Conservation (phyloP, 2,329 filamentous ascomycete genomes). For the Dactylella cylindrospora region DNA sequence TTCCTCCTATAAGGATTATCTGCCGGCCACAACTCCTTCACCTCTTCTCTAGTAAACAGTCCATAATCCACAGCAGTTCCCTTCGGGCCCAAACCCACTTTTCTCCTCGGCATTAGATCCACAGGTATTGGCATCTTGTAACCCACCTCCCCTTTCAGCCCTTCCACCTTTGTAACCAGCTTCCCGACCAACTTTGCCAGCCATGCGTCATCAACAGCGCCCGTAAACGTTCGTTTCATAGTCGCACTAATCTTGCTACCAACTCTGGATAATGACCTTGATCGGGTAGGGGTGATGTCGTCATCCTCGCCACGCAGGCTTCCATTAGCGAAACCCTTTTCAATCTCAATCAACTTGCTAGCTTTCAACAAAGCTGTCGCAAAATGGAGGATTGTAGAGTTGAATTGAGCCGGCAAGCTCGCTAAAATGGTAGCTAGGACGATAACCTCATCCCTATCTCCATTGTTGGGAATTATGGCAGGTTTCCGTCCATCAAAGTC, state of each 20-base stretch:
- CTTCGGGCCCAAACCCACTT: slow-evolving; percentile 32
- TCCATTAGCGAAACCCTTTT: slow-evolving; percentile 53
- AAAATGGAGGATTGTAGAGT: slow-evolving; percentile 60
- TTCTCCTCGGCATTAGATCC: slow-evolving; percentile 50
- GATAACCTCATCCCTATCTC: slow-evolving; percentile 56
- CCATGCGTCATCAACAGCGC: slow-evolving; percentile 59
- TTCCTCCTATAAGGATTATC: slow-evolving; percentile 31
- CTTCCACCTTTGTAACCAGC: slow-evolving; percentile 57
- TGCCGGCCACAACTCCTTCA: slow-evolving; percentile 25
- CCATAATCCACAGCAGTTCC: slow-evolving; percentile 36
- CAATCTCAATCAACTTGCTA: slow-evolving; percentile 60
- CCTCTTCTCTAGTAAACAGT: slow-evolving; percentile 12
- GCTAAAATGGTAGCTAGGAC: slow-evolving; percentile 54
- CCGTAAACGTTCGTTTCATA: slow-evolving; percentile 56
- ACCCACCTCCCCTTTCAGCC: slow-evolving; percentile 57
- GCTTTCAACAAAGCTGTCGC: slow-evolving; percentile 61
- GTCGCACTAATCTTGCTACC: slow-evolving; percentile 54
- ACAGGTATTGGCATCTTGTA: slow-evolving; percentile 58
- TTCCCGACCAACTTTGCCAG: slow-evolving; percentile 60
- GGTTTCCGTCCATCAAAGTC: slow-evolving; percentile 33
- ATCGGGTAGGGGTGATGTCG: slow-evolving; percentile 37
- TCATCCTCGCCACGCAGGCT: slow-evolving; percentile 3
- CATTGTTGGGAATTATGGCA: slow-evolving; percentile 48
- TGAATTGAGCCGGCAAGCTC: slow-evolving; percentile 57
- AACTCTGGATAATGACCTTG: slow-evolving; percentile 46